Evolutionary conservation across 306 rosid species (phyloP).

Genomic region (Gynostemma pentaphyllum): DNA sequence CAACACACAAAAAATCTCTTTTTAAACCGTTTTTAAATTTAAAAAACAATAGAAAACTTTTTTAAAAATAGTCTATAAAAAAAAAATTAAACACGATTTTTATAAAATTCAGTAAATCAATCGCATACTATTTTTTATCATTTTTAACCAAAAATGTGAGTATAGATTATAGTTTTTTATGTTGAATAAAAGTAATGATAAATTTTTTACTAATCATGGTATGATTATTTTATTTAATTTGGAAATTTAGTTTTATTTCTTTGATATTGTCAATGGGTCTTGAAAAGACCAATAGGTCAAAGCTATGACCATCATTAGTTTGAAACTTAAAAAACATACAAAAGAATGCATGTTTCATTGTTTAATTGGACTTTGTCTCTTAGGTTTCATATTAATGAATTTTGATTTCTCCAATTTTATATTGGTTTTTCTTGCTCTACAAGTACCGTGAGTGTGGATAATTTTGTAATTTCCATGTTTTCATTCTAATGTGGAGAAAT

Average conservation of each 20-base stretch:
- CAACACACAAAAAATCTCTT: no score
- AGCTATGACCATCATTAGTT: not conserved
- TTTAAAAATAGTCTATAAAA: no score
- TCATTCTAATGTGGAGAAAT: no score
- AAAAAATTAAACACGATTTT: no score
- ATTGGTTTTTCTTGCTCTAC: no score
- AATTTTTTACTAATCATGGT: not conserved
- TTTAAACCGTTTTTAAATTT: no score
- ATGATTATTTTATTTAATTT: not conserved
- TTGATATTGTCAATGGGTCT: not conserved
- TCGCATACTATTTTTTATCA: not conserved
- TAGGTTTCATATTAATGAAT: not conserved
- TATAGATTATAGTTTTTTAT: not conserved
- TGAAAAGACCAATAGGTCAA: not conserved
- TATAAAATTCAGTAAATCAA: no score
- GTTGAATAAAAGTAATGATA: not conserved
- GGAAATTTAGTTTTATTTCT: not conserved
- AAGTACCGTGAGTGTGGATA: no score
- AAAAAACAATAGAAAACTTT: no score
- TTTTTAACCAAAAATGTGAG: not conserved
- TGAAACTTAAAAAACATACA: not conserved
- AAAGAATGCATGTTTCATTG: not conserved
- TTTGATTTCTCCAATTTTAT: not conserved
- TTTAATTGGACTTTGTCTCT: not conserved
- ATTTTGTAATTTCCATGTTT: no score